Conservation (phyloP, 352 stramenopile species). For the Phytophthora europaea region DNA sequence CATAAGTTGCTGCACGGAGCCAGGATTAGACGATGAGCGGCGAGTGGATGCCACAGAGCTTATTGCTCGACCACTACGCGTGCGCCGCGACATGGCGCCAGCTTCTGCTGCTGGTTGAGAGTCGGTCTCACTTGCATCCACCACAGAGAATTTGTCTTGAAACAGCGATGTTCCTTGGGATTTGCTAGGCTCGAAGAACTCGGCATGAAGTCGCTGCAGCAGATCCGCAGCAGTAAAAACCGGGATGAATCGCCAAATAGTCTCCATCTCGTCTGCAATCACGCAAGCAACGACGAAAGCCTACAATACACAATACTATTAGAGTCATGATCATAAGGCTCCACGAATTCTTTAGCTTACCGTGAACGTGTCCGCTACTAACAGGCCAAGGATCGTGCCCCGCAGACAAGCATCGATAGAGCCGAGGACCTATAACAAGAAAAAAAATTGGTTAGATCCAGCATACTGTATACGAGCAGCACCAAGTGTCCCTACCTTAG, state of each 20-base stretch:
- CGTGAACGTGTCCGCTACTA: slow-evolving; percentile 89
- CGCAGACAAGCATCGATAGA: slow-evolving; percentile 88
- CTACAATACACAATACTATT: slow-evolving; percentile 33
- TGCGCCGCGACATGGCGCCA: slow-evolving; percentile 31
- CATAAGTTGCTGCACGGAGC: slow-evolving; percentile 45
- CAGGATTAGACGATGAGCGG: slow-evolving; percentile 10
- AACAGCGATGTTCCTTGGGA: slow-evolving; percentile 69
- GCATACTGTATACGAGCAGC: background rate
- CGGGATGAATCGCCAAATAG: slow-evolving; percentile 82
- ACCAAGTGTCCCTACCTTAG: slow-evolving; percentile 58
- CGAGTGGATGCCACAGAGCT: slow-evolving; percentile 12
- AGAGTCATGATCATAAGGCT: background rate
- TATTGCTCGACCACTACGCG: slow-evolving; percentile 50
- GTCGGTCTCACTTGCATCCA: slow-evolving; percentile 26
- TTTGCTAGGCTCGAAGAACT: slow-evolving; percentile 81
- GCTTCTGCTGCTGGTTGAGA: slow-evolving; percentile 12
- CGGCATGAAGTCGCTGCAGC: slow-evolving; percentile 75
- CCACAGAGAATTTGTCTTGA: slow-evolving; percentile 74
- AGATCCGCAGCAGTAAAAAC: slow-evolving; percentile 86
- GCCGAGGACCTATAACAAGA: slow-evolving; percentile 64
- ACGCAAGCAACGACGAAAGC: slow-evolving; percentile 90
- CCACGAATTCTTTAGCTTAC: slow-evolving; percentile 28
- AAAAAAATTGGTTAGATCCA: slow-evolving; percentile 5
- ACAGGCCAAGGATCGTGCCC: slow-evolving; percentile 82
- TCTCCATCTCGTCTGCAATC: slow-evolving; percentile 69